Evolutionary conservation across 1,284 basidiomycete genomes (phyloP), one percentile per base, ranked within the genome.

Genomic region (Xerocomus amazonicus): DNA sequence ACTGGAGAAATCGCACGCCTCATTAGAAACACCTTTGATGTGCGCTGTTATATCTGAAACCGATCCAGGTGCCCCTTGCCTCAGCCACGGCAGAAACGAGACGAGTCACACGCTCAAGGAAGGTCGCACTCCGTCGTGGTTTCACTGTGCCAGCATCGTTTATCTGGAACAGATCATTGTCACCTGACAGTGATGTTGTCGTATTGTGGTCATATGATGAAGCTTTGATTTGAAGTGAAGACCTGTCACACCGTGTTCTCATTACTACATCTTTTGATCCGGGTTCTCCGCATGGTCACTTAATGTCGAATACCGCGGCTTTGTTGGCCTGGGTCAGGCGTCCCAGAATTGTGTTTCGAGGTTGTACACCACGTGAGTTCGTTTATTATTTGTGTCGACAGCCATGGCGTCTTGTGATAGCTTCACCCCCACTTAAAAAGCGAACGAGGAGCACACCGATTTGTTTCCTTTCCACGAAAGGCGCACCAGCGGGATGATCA

Each of bases 371-470:
- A 23, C 19, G 19, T 26, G 19, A 10, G 19, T 38, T 38, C 12
- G n/a, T 6, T 34, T n/a, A 3, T 33, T 32, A 13, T 7, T 32
- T 19, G 1, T 42, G 29, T 29, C 39, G 14, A 32, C 16, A 23
- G 32, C 16, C 6, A 16, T 35, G 33, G 7, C n/a, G 26, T 12
- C n/a, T 19, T 29, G 16, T 16, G 32, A 38, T 33, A 35, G 8
- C 39, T 17, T 35, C 16, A n/a, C 16, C 13, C 6, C 7, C n/a
- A 6, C 35, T 12, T 37, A 51, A 51, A 57, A 59, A 59, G 14
- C 36, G n/a, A 7, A 41, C 39, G 12, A 14, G 32, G 28, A 29
- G 3, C 32, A 10, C 8, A 9, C 34, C 8, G n/a, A 16, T 4
- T 37, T 34, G 16, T 13, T 23, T 23, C 41, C 29, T 26, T 29